Base-by-base conservation (phyloP, 306 rosid species). In the Trichosanthes cucumerina region DNA sequence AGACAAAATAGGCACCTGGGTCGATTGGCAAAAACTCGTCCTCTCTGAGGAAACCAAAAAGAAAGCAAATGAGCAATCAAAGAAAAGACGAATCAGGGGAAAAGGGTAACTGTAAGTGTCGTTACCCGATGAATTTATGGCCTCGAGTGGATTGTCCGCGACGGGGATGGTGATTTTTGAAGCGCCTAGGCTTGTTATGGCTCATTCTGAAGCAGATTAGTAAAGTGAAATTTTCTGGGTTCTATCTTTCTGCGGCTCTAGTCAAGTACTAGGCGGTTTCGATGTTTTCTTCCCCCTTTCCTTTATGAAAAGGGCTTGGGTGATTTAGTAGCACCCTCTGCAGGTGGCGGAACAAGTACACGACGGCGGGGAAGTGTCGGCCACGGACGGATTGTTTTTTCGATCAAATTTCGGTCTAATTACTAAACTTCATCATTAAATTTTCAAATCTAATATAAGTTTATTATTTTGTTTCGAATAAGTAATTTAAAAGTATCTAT, bases 91-190 rank as follows among this genome's bases (percentile, higher is more conserved):
- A 68, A 50, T 54, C 9, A n/a, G 77, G 21, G 16, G 75, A 47
- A 1, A 26, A 63, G 54, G 19, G 31, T 2, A 77, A n/a, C 43
- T 78, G 75, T n/a, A 73, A 12, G 31, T 80, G 53, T 9, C 21
- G 11, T 83, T 79, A 90, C 97, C 59, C 82, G 14, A 77, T 73
- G 73, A 79, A 78, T 34, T 85, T 90, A 1, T 68, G 81, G 86
- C 56, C 86, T 41, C 97, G 92, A 77, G 88, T 83, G 23, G 90
- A 84, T 74, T 84, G 89, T 38, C 80, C 88, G 8, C 91, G 87
- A 8, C 82, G 83, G 21, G 87, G 75, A 46, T 83, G 86, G 15
- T 89, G 90, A 46, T 64, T 85, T 82, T 80, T 92, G 86, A 86
- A 86, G 62, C 87, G 84, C 83, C 83, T 82, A 21, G 80, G 64